Percentiles rank a stretch among this genome's conserved stretches.
These are phyloP conservation scores for Taphrina betulina DNA, from an alignment of 1,139 yeast species.

Conservation along the genomic window DNA sequence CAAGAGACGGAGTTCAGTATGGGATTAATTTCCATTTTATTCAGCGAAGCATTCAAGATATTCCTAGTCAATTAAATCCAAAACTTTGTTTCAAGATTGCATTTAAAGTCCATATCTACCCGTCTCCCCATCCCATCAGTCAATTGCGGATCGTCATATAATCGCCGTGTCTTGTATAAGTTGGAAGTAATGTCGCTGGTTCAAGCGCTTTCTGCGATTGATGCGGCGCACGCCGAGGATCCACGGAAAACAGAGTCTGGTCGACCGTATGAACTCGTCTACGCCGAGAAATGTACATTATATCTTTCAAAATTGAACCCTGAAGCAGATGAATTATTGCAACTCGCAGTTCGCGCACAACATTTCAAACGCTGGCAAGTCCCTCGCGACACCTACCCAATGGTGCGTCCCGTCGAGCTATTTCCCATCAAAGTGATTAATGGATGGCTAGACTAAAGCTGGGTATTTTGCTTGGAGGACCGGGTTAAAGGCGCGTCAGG, in stretches of 20 bases:
- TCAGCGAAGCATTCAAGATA: conserved; percentile 3
- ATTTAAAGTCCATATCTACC: no score
- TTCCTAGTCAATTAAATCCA: conserved; percentile 10
- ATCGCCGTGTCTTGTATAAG: no score
- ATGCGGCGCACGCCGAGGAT: conserved; percentile 20
- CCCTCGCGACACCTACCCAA: conserved; percentile 20
- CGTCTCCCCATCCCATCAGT: no score
- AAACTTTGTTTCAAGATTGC: no score
- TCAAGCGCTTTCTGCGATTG: conserved; percentile 17
- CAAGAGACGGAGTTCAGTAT: conserved; percentile 16
- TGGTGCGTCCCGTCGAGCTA: not conserved
- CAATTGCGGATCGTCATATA: no score
- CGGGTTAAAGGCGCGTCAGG: conserved; percentile 23
- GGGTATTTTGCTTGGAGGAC: conserved; percentile 30
- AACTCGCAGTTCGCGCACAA: conserved; percentile 28
- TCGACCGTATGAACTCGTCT: conserved; percentile 19
- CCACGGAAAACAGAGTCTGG: conserved; percentile 12
- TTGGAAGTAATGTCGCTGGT: conserved; percentile 20
- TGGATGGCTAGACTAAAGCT: not conserved
- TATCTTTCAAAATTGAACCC: conserved; percentile 12
- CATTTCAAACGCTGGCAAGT: conserved; percentile 29
- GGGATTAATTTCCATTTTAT: conserved; percentile 13
- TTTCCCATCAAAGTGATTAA: not conserved
- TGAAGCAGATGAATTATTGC: conserved; percentile 7
- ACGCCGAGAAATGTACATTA: conserved; percentile 18